Evolutionary conservation across 129 eudicot species (phyloP), one percentile per base, ranked within the genome.

Genomic region (Sambucus nigra): DNA sequence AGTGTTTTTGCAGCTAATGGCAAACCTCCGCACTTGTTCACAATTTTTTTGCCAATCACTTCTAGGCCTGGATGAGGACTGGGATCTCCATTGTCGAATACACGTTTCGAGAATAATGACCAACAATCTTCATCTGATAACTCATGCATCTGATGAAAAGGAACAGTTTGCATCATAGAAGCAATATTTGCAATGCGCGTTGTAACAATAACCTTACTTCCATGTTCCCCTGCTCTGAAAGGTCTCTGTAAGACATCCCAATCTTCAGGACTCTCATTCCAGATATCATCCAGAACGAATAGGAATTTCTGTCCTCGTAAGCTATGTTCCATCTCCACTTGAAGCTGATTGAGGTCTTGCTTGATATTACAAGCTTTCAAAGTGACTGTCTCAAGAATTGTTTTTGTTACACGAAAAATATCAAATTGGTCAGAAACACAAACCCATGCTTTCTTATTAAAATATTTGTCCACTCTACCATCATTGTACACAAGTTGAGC

Each of bases 1-100:
- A 73, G 65, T 16, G 69, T 31, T 57, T 61, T 73, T 17, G 53
- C 65, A 7, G 74, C 79, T 35, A 73, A 53, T 25, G 78, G 78
- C 47, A 73, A 38, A 4, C 73, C 73, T 53, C 39, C 47, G 25
- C 73, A 66, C 28, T 61, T 67, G 45, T 45, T 60, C 18, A 24
- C 70, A 2, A 66, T 39, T 17, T 28, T 32, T 28, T 23, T 7
- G 7, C 72, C 72, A 18, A 55, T 29, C 5, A 47, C 55, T 31
- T 14, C 21, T 2, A 70, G 20, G 14, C 48, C 40, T 0, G 49
- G 28, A 62, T 63, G 18, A 10, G 3, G 20, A n/a, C 20, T 17
- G 20, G 20, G 20, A 44, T 44, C 20, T 14, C 16, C 49, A n/a
- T 17, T 44, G 15, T 17, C 68, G 24, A 60, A 53, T 17, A 45